A percentile compares a stretch with the other conserved stretches of the same genome.
Conservation (phyloP, 495 filamentous ascomycete species). For the Lichenothelia convexa region DNA sequence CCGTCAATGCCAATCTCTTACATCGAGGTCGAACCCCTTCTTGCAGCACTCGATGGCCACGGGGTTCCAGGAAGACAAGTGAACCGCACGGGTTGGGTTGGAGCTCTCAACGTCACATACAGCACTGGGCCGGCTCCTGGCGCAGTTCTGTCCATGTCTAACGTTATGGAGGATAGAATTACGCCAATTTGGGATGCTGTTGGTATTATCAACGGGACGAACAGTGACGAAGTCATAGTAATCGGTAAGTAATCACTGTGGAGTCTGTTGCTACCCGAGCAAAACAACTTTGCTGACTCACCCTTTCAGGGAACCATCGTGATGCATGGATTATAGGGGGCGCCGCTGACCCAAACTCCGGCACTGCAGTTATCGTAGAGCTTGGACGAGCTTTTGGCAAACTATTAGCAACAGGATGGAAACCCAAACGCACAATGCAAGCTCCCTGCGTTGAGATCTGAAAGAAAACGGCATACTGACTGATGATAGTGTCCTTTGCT, state of each 20-base stretch:
- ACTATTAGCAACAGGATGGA: conserved; percentile 26
- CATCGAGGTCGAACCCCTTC: conserved; percentile 16
- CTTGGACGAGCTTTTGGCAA: conserved; percentile 23
- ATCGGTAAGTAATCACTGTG: background rate
- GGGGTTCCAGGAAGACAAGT: conserved; percentile 11
- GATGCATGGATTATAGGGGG: conserved; percentile 26
- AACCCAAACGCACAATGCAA: conserved; percentile 20
- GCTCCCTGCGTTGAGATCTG: no score
- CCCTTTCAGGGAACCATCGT: conserved; percentile 19
- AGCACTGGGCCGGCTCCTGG: conserved; percentile 14
- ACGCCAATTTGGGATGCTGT: conserved; percentile 18
- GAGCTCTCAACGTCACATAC: conserved; percentile 15
- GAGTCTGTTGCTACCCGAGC: background rate
- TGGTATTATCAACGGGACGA: conserved; percentile 22
- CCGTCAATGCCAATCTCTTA: conserved; percentile 21
- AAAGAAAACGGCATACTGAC: no score
- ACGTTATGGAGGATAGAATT: conserved; percentile 12
- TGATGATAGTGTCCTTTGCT: conserved; percentile 14
- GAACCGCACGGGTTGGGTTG: conserved; percentile 17
- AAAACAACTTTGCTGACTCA: conserved; percentile 6
- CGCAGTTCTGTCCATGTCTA: conserved; percentile 10
- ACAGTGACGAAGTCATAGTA: conserved; percentile 13
- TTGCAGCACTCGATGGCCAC: conserved; percentile 16
- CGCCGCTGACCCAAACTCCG: conserved; percentile 27
- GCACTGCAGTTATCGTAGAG: conserved; percentile 26